Percentiles rank a stretch among this genome's conserved stretches.
Evolutionary conservation across 306 rosid species (phyloP).

Genomic region (Fragaria iinumae): DNA sequence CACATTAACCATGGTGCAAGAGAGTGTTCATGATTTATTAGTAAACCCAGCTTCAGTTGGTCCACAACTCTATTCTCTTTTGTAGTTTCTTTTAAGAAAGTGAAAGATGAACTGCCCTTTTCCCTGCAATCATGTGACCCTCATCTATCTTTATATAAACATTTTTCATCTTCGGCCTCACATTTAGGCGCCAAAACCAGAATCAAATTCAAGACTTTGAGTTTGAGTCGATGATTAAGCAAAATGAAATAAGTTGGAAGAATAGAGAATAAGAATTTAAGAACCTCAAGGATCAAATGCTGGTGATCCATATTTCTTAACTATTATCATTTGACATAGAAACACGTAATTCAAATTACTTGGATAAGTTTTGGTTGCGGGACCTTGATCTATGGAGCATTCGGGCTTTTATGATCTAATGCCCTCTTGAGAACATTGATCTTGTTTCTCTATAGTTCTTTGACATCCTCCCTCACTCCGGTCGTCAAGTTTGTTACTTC

Average conservation of each 20-base stretch:
- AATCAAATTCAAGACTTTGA: not conserved
- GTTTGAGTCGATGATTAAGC: not conserved
- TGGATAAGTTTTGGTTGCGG: no score
- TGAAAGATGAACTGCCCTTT: not conserved
- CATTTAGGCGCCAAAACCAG: constrained; percentile 17
- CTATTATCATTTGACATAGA: not conserved
- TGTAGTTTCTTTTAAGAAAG: not conserved
- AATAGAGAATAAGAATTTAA: not conserved
- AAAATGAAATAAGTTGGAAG: not conserved
- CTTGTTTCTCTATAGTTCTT: no score
- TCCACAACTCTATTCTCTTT: not conserved
- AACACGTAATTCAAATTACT: no score
- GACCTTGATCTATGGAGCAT: no score
- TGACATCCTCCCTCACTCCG: no score
- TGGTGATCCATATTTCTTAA: not conserved
- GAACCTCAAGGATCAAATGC: not conserved
- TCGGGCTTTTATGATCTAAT: no score
- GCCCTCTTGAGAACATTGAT: no score
- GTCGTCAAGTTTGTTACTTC: no score
- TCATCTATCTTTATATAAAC: not conserved
- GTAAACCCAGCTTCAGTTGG: not conserved
- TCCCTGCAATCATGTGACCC: not conserved
- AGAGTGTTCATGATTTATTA: not conserved
- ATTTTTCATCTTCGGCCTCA: constrained; percentile 3
- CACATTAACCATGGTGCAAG: not conserved